These are phyloP conservation scores for Piromyces sp. DNA, from an alignment of 192 early-diverging fungal species.

Conservation along the genomic window DNA sequence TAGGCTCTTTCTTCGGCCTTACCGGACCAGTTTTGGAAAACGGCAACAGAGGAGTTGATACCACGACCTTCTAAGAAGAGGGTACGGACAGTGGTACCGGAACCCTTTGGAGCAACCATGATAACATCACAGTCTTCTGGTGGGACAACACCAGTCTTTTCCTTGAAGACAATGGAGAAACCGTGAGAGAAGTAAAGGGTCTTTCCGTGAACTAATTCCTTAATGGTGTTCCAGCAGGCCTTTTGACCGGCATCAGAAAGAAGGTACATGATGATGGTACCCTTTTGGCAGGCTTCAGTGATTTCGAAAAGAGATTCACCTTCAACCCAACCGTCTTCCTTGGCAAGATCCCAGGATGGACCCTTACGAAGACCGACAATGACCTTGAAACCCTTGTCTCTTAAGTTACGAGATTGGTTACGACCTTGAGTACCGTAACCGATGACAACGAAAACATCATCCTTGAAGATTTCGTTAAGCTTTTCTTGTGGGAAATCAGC, in stretches of 20 bases:
- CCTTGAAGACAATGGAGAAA: slow-evolving; percentile 83
- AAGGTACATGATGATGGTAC: slow-evolving; percentile 57
- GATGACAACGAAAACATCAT: slow-evolving; percentile 81
- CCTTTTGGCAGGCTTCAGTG: slow-evolving; percentile 75
- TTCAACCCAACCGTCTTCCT: slow-evolving; percentile 86
- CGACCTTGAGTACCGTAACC: slow-evolving; percentile 93
- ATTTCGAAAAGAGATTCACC: slow-evolving; percentile 90
- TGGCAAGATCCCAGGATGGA: slow-evolving; percentile 76
- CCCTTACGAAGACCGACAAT: slow-evolving; percentile 84
- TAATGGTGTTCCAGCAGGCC: slow-evolving; percentile 71
- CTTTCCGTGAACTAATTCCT: slow-evolving; percentile 82
- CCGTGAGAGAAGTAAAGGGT: slow-evolving; percentile 97
- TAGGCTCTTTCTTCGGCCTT: slow-evolving; percentile 83
- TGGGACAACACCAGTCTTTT: slow-evolving; percentile 76
- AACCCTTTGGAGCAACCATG: slow-evolving; percentile 90
- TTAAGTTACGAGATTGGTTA: slow-evolving; percentile 82
- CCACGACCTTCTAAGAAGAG: slow-evolving; percentile 92
- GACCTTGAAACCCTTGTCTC: slow-evolving; percentile 91
- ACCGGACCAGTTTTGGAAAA: slow-evolving; percentile 84
- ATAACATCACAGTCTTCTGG: slow-evolving; percentile 89
- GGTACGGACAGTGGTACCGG: slow-evolving; percentile 84
- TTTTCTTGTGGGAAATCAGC: slow-evolving; percentile 84
- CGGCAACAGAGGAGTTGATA: slow-evolving; percentile 92
- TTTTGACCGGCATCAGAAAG: slow-evolving; percentile 91
- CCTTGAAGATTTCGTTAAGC: slow-evolving; percentile 72